Evolutionary conservation across 2,329 filamentous ascomycete species (phyloP).

Genomic region (Talaromyces sp.): DNA sequence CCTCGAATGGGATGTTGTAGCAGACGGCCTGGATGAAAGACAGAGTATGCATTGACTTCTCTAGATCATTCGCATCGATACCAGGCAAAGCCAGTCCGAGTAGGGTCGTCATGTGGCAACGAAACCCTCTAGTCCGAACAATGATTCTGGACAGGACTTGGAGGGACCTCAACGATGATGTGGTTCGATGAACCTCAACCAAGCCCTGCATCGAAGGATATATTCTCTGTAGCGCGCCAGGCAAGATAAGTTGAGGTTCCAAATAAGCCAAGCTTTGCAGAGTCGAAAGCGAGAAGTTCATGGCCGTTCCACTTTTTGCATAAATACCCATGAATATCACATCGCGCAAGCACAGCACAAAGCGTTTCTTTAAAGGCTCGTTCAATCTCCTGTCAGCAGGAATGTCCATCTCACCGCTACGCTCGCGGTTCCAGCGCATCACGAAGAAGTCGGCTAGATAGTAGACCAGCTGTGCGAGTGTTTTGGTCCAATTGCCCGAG

Average conservation of each 20-base stretch:
- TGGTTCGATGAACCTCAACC: constrained; percentile 94
- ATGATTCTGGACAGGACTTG: constrained; percentile 91
- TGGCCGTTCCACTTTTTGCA: constrained; percentile 86
- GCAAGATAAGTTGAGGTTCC: constrained; percentile 86
- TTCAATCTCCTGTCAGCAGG: constrained; percentile 76
- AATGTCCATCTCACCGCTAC: constrained; percentile 84
- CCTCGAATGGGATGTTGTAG: constrained; percentile 90
- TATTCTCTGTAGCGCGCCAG: constrained; percentile 89
- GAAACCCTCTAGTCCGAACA: constrained; percentile 88
- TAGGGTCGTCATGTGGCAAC: constrained; percentile 90
- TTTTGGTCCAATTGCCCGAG: constrained; percentile 84
- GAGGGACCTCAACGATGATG: constrained; percentile 84
- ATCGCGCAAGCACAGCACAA: constrained; percentile 83
- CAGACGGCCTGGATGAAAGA: constrained; percentile 94
- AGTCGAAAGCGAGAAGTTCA: constrained; percentile 86
- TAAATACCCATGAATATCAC: constrained; percentile 98
- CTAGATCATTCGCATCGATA: constrained; percentile 94
- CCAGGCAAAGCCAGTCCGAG: constrained; percentile 90
- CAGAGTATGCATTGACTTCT: constrained; percentile 91
- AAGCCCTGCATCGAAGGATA: constrained; percentile 95
- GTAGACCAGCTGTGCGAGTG: constrained; percentile 83
- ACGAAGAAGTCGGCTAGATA: constrained; percentile 95
- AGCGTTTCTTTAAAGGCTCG: constrained; percentile 75
- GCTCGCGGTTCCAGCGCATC: constrained; percentile 94
- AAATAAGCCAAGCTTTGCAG: constrained; percentile 85